Conservation (phyloP, 1,284 basidiomycete species). For the Cryptococcus deneoformans region DNA sequence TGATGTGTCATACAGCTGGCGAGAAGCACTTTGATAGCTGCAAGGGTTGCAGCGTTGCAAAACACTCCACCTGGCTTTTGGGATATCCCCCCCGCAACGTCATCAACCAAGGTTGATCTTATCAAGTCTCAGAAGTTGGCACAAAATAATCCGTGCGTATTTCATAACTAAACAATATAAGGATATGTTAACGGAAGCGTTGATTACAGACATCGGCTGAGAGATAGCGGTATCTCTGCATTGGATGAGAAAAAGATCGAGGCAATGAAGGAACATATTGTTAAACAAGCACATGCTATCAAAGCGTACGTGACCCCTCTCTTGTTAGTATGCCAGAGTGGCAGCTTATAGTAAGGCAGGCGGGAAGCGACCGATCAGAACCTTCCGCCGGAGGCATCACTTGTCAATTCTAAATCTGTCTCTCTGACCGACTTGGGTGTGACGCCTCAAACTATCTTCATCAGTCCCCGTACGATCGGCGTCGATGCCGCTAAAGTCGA, state of each 20-base stretch:
- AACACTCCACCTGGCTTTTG: conserved; percentile 62
- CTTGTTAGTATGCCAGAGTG: background rate
- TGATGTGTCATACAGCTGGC: conserved; percentile 57
- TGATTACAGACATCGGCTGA: conserved; percentile 10
- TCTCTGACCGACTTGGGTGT: conserved; percentile 76
- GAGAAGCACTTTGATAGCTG: conserved; percentile 76
- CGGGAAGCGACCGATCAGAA: conserved; percentile 23
- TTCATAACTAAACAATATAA: background rate
- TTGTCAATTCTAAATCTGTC: conserved; percentile 44
- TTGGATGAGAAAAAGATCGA: conserved; percentile 45
- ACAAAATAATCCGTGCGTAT: background rate
- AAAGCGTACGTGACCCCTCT: conserved; percentile 53
- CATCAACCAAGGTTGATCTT: conserved; percentile 18
- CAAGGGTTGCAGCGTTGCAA: conserved; percentile 55
- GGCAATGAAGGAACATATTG: conserved; percentile 82
- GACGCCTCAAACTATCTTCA: conserved; percentile 93
- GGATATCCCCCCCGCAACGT: conserved; percentile 49
- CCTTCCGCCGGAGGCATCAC: conserved; percentile 19
- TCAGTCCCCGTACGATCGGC: conserved; percentile 56
- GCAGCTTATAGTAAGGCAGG: conserved; percentile 14
- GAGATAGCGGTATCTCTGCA: conserved; percentile 53
- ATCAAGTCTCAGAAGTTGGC: conserved; percentile 8
- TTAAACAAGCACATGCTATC: conserved; percentile 70
- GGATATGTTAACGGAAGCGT: background rate
- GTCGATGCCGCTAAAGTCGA: conserved; percentile 36